These are phyloP conservation scores for Corrigiola litoralis DNA, from an alignment of 179 eudicot genomes.

Conservation along the genomic window DNA sequence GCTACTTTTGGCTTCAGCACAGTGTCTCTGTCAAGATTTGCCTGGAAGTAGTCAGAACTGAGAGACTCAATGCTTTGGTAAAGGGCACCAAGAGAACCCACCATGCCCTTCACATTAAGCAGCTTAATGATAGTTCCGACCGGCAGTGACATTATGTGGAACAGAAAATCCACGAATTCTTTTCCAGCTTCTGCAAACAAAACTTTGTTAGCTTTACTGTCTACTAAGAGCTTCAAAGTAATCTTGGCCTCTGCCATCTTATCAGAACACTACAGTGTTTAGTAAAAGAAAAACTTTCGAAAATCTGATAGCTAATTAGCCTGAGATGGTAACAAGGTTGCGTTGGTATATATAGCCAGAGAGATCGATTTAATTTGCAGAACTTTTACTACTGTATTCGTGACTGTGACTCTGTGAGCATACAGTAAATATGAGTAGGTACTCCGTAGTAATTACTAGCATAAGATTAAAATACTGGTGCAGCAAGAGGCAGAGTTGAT, in stretches of 20 bases:
- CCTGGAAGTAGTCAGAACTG: constrained; percentile 14
- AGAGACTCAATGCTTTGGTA: constrained; percentile 27
- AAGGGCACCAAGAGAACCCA: constrained; percentile 25
- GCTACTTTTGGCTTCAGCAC: constrained; percentile 22
- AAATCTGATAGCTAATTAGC: too few species aligned
- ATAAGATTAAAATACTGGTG: too few species aligned
- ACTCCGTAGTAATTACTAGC: too few species aligned
- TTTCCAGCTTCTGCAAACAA: constrained; percentile 25
- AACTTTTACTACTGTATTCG: not conserved
- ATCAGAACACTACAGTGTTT: not conserved
- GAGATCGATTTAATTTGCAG: not conserved
- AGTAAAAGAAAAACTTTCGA: too few species aligned
- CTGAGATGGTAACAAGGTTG: too few species aligned
- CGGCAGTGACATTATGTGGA: constrained; percentile 23
- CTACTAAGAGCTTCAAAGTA: constrained; percentile 9
- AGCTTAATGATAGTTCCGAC: constrained; percentile 15
- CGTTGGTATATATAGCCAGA: not conserved
- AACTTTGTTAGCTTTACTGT: constrained; percentile 18
- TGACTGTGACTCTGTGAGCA: not conserved
- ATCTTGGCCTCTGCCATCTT: constrained; percentile 1
- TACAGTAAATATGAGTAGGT: not conserved
- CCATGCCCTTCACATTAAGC: constrained; percentile 11
- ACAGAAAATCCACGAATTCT: constrained; percentile 26
- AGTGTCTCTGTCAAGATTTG: constrained; percentile 7
- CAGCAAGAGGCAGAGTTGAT: not conserved